phyloP scores from a whole-genome alignment of 2,329 filamentous ascomycete genomes.

The Diatrype stigma region DNA sequence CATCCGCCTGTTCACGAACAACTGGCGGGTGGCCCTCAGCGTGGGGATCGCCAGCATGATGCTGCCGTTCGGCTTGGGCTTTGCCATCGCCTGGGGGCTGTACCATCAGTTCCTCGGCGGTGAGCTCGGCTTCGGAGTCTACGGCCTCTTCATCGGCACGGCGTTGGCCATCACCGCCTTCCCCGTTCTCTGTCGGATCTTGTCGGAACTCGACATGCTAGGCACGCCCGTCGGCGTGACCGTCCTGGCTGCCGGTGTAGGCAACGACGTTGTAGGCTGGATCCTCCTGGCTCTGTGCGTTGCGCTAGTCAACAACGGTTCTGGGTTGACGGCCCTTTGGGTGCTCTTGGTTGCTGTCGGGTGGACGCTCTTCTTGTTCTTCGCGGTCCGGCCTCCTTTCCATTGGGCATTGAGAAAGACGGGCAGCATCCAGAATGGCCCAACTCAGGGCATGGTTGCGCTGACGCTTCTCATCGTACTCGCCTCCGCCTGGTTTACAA shows the following conservation, averaged over 20 bases:
- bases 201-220: constrained; percentile 86
- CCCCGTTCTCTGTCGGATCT: constrained; percentile 87
- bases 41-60: constrained; percentile 68
- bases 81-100: constrained; percentile 65
- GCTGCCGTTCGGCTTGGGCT: constrained; percentile 68
- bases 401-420: constrained; percentile 69
- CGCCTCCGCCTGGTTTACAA: constrained; percentile 58
- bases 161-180: constrained; percentile 90
- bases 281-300: constrained; percentile 90
- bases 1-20: constrained; percentile 60
- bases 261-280: constrained; percentile 90
- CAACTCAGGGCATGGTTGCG: constrained; percentile 78
- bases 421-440: constrained; percentile 80
- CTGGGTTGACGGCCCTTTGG: constrained; percentile 77
- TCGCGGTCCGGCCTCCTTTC: constrained; percentile 68
- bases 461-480: constrained; percentile 78
- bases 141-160: constrained; percentile 79
- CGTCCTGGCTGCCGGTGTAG: constrained; percentile 85
- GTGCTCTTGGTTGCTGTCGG: constrained; percentile 73
- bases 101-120: constrained; percentile 57
- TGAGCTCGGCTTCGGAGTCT: constrained; percentile 33
- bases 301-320: constrained; percentile 82
- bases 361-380: constrained; percentile 73
- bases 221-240: constrained; percentile 81
- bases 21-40: constrained; percentile 66